Evolutionary conservation across 2,329 filamentous ascomycete genomes (phyloP), one percentile per base, ranked within the genome.

Genomic region (Exophiala sp.): DNA sequence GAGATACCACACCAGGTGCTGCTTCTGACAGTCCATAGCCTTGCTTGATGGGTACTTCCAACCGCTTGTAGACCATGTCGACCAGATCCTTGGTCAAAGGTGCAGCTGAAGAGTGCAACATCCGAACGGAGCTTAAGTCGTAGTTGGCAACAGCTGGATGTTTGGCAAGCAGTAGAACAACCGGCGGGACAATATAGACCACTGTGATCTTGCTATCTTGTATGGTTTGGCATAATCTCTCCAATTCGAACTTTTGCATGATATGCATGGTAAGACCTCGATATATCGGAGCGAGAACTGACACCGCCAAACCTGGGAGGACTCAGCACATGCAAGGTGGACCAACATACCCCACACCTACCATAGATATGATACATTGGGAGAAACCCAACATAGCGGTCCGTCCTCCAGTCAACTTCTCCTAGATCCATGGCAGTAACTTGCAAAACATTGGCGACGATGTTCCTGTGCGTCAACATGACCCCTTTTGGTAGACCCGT

Each of bases 401-500:
- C 91, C 0, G 20, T 68, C 82, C 79, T 53, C 67, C 1, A 81
- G 78, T 6, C 83, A 82, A 36, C 79, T 73, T 67, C 81, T 80
- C 20, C 71, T 74, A 46, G 74, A 1, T 72, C 75, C 51, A 89
- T 85, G 3, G 78, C 72, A 32, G 71, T 65, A 21, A 77, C 65
- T 70, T 88, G 85, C 21, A 81, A 61, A 5, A 84, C 67, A 68
- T 95, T 95, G 52, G 89, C 75, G 9, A 95, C 81, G 51, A 96
- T 84, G 68, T 96, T 96, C 58, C 74, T 70, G 70, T 97, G 92
- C 7, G 83, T 87, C 34, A 96, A 76, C 82, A 89, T 88, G 11
- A 96, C 92, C 10, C 91, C 92, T 71, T 96, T 96, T 0, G 91
- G 91, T 46, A 91, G 74, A 2, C 92, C 91, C 0, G 92, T 96